Conservation (phyloP, 129 eudicot genomes). For the Saussurea involucrata region DNA sequence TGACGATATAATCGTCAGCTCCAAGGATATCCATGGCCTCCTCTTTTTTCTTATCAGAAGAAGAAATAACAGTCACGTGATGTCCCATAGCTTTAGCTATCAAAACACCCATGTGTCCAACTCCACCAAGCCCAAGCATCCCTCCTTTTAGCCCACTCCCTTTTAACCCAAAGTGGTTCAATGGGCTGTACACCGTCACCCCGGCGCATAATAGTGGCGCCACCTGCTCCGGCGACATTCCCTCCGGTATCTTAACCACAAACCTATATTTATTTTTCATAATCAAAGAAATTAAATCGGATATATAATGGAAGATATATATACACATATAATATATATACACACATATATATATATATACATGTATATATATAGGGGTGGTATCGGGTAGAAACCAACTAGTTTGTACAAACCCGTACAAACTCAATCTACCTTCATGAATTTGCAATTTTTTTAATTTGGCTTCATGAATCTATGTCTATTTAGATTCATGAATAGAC, state of each 20-base stretch:
- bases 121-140: conserved; percentile 95
- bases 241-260: conserved; percentile 88
- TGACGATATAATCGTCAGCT: conserved; percentile 80
- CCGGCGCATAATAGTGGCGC: conserved; percentile 98
- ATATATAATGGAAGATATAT: no score
- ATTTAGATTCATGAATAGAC: no score
- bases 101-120: conserved; percentile 97
- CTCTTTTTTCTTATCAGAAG: conserved; percentile 66
- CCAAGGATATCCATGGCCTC: conserved; percentile 84
- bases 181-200: conserved; percentile 87
- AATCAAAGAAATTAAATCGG: background rate
- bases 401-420: no score
- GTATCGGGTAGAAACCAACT: no score
- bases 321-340: no score
- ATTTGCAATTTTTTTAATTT: no score
- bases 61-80: conserved; percentile 84
- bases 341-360: no score
- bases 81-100: conserved; percentile 96
- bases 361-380: no score
- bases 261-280: conserved; percentile 36
- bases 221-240: conserved; percentile 83
- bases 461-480: no score
- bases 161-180: conserved; percentile 80
- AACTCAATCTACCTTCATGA: no score
- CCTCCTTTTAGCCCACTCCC: conserved; percentile 74